A percentile compares a stretch with the other conserved stretches of the same genome.
phyloP scores from a whole-genome alignment of 1,284 basidiomycete species.

The Ceratobasidium sp. region DNA sequence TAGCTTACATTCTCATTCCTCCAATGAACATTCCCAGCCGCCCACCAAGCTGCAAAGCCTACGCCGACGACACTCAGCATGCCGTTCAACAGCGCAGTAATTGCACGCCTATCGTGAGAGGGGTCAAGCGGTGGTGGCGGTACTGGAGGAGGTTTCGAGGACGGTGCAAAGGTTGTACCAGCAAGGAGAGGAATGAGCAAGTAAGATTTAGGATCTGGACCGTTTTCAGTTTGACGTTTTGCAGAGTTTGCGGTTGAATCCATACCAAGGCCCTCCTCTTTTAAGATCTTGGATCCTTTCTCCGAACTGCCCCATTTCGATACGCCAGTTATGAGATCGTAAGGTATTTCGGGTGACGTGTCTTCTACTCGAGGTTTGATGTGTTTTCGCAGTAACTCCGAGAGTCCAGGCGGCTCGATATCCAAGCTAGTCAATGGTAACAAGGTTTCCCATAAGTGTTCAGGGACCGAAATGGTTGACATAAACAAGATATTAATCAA shows the following conservation, averaged over 20 bases:
- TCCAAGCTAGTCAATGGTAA: conserved; percentile 13
- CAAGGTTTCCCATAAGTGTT: conserved; percentile 26
- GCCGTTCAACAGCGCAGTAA: conserved; percentile 76
- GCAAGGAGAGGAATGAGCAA: conserved; percentile 80
- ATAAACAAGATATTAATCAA: conserved; percentile 1
- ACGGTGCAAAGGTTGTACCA: conserved; percentile 77
- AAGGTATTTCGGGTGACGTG: conserved; percentile 65
- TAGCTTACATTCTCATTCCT: conserved; percentile 75
- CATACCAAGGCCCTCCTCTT: conserved; percentile 58
- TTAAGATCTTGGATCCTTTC: conserved; percentile 62
- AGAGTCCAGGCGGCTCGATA: conserved; percentile 20
- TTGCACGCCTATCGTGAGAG: conserved; percentile 70
- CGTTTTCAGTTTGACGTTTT: neutral
- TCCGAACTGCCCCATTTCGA: conserved; percentile 76
- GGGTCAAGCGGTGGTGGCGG: conserved; percentile 58
- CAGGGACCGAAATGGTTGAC: conserved; percentile 37
- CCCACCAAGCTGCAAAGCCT: conserved; percentile 78
- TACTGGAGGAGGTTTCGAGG: conserved; percentile 71
- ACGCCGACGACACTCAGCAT: conserved; percentile 75
- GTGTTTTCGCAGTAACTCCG: conserved; percentile 20
- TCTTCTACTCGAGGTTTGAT: conserved; percentile 51
- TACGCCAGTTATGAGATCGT: conserved; percentile 67
- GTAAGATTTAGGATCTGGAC: conserved; percentile 64
- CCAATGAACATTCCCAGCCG: conserved; percentile 71
- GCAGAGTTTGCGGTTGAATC: neutral